A percentile compares a stretch with the other conserved stretches of the same genome.
These are phyloP conservation scores for Backusella westeae DNA, from an alignment of 192 early-diverging fungal genomes.

Conservation along the genomic window DNA sequence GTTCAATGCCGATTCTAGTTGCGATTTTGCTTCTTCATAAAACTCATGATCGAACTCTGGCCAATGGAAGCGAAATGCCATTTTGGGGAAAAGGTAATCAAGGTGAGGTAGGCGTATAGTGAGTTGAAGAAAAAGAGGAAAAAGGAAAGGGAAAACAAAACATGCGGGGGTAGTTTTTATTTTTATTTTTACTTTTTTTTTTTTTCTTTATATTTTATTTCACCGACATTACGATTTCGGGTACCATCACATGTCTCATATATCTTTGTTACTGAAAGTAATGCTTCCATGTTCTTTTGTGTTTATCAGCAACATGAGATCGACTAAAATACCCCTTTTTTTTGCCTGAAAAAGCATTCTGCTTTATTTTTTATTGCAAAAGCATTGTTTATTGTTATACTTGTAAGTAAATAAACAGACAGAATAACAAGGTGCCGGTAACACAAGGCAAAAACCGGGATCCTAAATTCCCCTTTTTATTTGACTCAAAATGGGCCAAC, in stretches of 20 bases:
- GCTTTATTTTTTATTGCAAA: background rate
- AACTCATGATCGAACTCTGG: slow-evolving; percentile 86
- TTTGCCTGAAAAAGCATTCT: background rate
- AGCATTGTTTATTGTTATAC: background rate
- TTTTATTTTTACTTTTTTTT: background rate
- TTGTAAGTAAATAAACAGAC: background rate
- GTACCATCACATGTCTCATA: background rate
- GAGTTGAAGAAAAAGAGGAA: background rate
- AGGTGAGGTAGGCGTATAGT: background rate
- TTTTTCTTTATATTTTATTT: background rate
- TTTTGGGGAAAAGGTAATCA: slow-evolving; percentile 22
- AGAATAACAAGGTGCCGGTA: background rate
- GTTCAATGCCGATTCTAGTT: slow-evolving; percentile 90
- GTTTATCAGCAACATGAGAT: background rate
- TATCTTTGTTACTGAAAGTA: background rate
- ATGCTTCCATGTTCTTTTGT: background rate
- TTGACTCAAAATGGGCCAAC: background rate
- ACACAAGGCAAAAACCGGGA: background rate
- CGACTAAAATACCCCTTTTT: background rate
- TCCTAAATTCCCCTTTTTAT: background rate
- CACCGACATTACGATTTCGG: background rate
- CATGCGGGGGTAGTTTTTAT: slow-evolving; percentile 3
- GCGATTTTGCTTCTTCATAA: slow-evolving; percentile 78
- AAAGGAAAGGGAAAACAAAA: slow-evolving; percentile 8
- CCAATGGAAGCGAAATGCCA: slow-evolving; percentile 99